Conservation (phyloP, 208 protist genomes). For the Wallacemonas collosoma region DNA sequence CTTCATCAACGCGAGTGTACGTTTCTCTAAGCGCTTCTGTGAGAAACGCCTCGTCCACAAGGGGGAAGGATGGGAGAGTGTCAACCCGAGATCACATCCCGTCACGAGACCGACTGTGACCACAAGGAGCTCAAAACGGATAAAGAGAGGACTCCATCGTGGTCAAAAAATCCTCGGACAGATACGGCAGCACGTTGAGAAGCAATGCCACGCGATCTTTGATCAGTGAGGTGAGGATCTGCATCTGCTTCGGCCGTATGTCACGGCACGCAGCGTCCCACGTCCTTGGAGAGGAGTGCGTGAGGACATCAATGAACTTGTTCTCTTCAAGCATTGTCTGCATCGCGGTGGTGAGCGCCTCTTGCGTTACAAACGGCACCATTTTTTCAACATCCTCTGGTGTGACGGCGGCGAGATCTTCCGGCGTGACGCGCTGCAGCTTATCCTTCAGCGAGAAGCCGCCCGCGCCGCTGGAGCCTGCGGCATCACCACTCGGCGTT, state of each 20-base stretch:
- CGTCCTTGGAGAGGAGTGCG: constrained; percentile 23
- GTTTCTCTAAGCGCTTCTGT: too few relatives aligned
- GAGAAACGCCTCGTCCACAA: too few relatives aligned
- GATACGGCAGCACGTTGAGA: constrained; percentile 72
- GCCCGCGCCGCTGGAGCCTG: neutral
- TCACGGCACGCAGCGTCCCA: constrained; percentile 42
- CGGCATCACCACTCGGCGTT: neutral
- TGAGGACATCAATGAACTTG: constrained; percentile 64
- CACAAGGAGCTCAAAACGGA: neutral
- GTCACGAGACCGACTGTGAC: too few relatives aligned
- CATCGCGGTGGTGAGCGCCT: constrained; percentile 48
- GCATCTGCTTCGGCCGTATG: constrained; percentile 32
- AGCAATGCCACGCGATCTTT: constrained; percentile 48
- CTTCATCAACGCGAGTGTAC: too few relatives aligned
- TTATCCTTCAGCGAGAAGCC: constrained; percentile 42
- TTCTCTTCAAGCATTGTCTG: constrained; percentile 67
- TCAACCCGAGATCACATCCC: too few relatives aligned
- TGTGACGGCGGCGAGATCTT: constrained; percentile 58
- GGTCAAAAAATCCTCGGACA: constrained; percentile 50
- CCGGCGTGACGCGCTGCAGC: constrained; percentile 48
- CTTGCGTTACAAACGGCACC: constrained; percentile 29
- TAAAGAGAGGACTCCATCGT: constrained; percentile 33
- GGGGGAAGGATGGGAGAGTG: too few relatives aligned
- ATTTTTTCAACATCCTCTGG: constrained; percentile 51
- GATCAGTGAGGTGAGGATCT: constrained; percentile 26